phyloP scores from a whole-genome alignment of 805 yeast species.

The Wickerhamiella occidentalis region DNA sequence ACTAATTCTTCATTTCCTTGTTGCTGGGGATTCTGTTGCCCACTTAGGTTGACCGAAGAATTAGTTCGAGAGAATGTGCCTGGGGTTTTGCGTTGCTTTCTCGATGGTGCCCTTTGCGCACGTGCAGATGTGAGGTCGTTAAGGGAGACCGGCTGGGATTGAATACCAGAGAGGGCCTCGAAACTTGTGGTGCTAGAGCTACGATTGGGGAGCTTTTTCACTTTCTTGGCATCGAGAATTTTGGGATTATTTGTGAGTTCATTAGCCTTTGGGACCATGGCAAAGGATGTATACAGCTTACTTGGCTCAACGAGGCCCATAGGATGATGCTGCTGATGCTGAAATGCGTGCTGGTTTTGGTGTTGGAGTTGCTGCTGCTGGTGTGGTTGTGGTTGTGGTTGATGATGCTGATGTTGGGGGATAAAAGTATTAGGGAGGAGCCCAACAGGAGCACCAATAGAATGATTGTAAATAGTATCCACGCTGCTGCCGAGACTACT shows the following conservation, averaged over 20 bases:
- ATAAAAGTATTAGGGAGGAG: background rate
- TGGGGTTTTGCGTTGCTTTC: background rate
- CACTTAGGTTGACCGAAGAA: background rate
- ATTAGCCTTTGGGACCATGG: slow-evolving; percentile 1
- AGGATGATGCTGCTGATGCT: background rate
- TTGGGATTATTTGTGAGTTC: background rate
- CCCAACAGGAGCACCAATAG: background rate
- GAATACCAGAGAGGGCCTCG: background rate
- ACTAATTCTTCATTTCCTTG: slow-evolving; percentile 16
- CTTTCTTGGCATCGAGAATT: slow-evolving; percentile 7
- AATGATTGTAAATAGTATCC: background rate
- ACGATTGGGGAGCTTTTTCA: background rate
- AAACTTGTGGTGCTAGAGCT: slow-evolving; percentile 5
- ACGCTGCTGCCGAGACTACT: background rate
- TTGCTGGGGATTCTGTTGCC: background rate
- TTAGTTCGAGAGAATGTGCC: background rate
- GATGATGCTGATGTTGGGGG: background rate
- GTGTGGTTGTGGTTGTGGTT: background rate
- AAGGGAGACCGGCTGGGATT: background rate
- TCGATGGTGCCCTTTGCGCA: background rate
- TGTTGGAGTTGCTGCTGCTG: background rate
- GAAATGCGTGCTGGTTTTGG: background rate
- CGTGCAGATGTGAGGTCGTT: background rate
- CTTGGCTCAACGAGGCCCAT: slow-evolving; percentile 3
- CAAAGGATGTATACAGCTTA: background rate